Conservation (phyloP, 345 rosid genomes). For the Linum trigynum region DNA sequence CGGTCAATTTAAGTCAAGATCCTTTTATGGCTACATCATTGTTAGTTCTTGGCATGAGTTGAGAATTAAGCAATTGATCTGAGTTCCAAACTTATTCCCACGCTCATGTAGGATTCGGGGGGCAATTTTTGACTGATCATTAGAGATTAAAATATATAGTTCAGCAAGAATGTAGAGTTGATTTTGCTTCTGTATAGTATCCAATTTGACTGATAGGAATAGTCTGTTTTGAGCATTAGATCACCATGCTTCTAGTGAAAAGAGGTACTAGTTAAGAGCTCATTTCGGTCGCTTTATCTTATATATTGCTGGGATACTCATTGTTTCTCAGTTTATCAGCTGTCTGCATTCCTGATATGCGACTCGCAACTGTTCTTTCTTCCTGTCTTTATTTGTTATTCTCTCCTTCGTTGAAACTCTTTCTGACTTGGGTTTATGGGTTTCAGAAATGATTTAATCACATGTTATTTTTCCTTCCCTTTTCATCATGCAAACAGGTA, state of each 20-base stretch:
- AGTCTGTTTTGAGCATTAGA: not conserved
- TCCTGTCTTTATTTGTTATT: not conserved
- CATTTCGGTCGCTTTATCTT: not conserved
- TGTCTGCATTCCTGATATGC: too few relatives aligned
- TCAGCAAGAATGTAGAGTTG: not conserved
- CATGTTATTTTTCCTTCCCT: not conserved
- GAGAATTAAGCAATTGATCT: not conserved
- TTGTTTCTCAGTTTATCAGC: not conserved
- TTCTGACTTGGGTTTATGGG: not conserved
- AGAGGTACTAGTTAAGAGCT: not conserved
- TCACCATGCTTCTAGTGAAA: not conserved
- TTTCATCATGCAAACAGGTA: conserved; percentile 31
- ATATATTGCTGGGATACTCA: not conserved
- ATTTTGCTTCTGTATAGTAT: not conserved
- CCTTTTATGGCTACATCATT: not conserved
- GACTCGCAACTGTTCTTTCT: not conserved
- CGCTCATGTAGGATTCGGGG: not conserved
- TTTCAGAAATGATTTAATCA: not conserved
- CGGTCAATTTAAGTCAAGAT: not conserved
- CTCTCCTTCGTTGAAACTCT: not conserved
- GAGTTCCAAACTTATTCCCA: not conserved
- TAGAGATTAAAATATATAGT: not conserved
- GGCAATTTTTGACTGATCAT: not conserved
- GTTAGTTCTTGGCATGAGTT: not conserved
- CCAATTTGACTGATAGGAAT: not conserved